These are phyloP conservation scores for Theobroma grandiflorum DNA, from an alignment of 441 rosid genomes.

Conservation along the genomic window DNA sequence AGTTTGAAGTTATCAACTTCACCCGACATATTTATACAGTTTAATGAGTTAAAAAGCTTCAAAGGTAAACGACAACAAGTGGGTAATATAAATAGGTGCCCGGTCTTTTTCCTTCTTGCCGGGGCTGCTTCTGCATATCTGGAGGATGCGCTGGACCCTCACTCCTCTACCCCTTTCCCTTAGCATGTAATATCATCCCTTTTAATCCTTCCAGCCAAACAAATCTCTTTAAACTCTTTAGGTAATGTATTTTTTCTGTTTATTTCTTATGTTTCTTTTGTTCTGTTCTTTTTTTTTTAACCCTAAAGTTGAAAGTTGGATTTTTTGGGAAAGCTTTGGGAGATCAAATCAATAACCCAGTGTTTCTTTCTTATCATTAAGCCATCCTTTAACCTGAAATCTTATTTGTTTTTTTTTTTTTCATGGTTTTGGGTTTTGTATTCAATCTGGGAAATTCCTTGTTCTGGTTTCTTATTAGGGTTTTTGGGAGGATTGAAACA, in stretches of 20 bases:
- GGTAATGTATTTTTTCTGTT: neutral
- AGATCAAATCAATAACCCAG: neutral
- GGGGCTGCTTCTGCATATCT: conserved; percentile 6
- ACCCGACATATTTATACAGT: no score
- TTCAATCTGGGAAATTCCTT: neutral
- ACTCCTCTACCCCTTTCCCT: no score
- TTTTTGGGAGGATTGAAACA: conserved; percentile 16
- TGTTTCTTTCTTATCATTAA: neutral
- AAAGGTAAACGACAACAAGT: neutral
- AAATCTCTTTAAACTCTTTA: neutral
- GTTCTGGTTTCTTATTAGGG: conserved; percentile 18
- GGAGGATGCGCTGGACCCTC: conserved; percentile 21
- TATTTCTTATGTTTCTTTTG: neutral
- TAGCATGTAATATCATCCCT: neutral
- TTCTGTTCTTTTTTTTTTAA: no score
- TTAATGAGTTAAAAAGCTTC: no score
- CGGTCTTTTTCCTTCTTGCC: neutral
- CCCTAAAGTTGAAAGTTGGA: neutral
- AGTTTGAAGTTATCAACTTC: no score
- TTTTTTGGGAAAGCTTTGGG: neutral
- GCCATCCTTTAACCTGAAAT: neutral
- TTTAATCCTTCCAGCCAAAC: neutral
- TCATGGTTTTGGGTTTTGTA: neutral
- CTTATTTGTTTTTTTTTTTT: neutral
- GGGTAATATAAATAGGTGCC: neutral